Evolutionary conservation across 1,284 basidiomycete species (phyloP), one percentile per base, ranked within the genome.

Genomic region (Testicularia cyperi): DNA sequence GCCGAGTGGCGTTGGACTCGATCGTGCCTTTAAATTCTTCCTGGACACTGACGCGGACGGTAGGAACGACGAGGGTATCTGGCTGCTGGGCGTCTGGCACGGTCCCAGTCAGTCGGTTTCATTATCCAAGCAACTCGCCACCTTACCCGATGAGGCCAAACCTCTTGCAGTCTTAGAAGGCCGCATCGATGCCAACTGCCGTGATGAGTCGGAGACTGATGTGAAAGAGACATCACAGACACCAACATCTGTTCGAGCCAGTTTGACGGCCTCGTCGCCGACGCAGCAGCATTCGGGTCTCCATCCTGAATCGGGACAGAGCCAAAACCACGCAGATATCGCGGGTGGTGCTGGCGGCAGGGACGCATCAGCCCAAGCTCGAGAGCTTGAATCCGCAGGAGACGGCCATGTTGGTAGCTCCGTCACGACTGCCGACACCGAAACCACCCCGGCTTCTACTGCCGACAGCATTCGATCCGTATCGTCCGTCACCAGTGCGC

Each of bases 11-110:
- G 43, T 43, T 10, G 55, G 55, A 25, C 47, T 71, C 12, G 68
- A 71, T 34, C 55, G 63, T n/a, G 68, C 68, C 2, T 53, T 71
- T 42, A 55, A 57, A n/a, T 71, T 64, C 31, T 66, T 71, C 54
- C 49, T 68, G 31, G 68, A 70, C 19, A 43, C 34, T 16, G 65
- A 64, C 15, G 40, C 44, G 3, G 25, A 37, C 14, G 30, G 14
- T 32, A 48, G 37, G 5, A 44, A 39, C 7, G 65, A 63, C 19
- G 65, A 66, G 16, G 68, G 51, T 3, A 68, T 68, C 27, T 72
- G 70, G 70, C 60, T 72, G 27, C 62, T 72, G 10, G 69, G 69
- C 18, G 68, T 72, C 10, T 60, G 53, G 55, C 69, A 72, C 38
- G 67, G 58, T 26, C 62, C 65, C 18, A 31, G 46, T 18, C 22